Evolutionary conservation across 176 grass and related monocot genomes (phyloP), one percentile per base, ranked within the genome.

Genomic region (Neostapfia colusana): DNA sequence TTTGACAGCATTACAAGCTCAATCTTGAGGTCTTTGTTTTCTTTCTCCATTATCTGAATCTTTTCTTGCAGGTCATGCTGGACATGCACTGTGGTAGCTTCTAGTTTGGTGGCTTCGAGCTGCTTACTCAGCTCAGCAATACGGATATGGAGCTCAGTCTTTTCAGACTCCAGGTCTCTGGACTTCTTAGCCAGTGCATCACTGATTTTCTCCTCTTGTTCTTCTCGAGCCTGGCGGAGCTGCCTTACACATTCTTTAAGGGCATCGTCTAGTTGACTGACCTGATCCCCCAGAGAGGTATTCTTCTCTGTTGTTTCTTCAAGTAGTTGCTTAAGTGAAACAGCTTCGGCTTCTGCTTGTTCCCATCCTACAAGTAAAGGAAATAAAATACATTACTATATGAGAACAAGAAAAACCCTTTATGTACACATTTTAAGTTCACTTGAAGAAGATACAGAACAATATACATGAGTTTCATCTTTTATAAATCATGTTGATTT

Each of bases 211-310:
- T 94, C 87, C 41, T 89, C 87, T 53, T 92, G 84, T 49, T 99
- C 89, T 79, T 99, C 89, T 7, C 89, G 88, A 25, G 81, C 87
- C 42, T 95, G 96, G 17, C 85, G 89, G 64, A 99, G 89, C 76
- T 99, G 92, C 75, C 92, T 88, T 72, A 99, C 92, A 36, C 96
- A 99, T 92, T 90, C 92, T 81, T 99, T 99, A 61, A 99, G 87
- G 56, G 96, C 96, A 17, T 73, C 81, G 55, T 99, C 96, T 25
- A 95, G 86, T 76, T 93, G 87, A 70, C 20, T 90, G 56, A 95
- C 79, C 77, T 88, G 88, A 80, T 88, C 87, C 57, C 92, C 89
- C 44, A 99, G 78, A 62, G 87, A 83, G 65, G 65, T 59, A 65
- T 93, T 95, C 77, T 89, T 89, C 66, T 86, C 78, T 51, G 89